Evolutionary conservation across 140 eudicot genomes (phyloP).

Genomic region (Senecio squalidus): DNA sequence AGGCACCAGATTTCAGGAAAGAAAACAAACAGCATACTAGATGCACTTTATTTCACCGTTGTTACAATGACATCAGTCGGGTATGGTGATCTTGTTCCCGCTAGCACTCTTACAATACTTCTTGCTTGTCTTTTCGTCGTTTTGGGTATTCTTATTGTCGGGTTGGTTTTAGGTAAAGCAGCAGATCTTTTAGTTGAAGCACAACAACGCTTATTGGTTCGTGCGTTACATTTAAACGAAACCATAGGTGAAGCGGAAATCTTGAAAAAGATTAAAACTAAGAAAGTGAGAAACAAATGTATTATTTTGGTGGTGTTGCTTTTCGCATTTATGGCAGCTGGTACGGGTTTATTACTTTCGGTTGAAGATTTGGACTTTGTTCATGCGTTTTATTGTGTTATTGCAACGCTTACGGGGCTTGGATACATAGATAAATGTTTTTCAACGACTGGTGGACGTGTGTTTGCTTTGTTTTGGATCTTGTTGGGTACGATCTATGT

Average conservation of each 20-base stretch:
- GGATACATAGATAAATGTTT: conserved; percentile 89
- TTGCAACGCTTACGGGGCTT: conserved; percentile 73
- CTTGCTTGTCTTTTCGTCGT: conserved; percentile 84
- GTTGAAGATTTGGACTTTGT: conserved; percentile 63
- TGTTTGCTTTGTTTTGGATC: conserved; percentile 85
- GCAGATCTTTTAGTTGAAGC: conserved; percentile 86
- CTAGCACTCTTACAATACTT: conserved; percentile 48
- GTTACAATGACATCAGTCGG: conserved; percentile 98
- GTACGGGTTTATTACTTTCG: conserved; percentile 47
- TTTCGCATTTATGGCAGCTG: conserved; percentile 47
- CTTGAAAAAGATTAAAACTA: conserved; percentile 52
- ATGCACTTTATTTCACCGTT: conserved; percentile 80
- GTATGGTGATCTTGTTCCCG: conserved; percentile 87
- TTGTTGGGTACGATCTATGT: conserved; percentile 70
- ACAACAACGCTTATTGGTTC: conserved; percentile 63
- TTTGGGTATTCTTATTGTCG: conserved; percentile 65
- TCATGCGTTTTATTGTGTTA: conserved; percentile 82
- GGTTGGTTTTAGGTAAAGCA: conserved; percentile 57
- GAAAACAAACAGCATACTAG: conserved; percentile 57
- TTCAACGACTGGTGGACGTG: conserved; percentile 81
- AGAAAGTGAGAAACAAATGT: conserved; percentile 65
- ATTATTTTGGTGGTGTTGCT: conserved; percentile 32
- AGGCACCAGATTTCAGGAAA: conserved; percentile 48
- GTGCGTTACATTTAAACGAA: conserved; percentile 51
- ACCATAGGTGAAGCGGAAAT: conserved; percentile 46